These are phyloP conservation scores for Polytrichum commune DNA, from an alignment of 225 moss, liverwort and hornwort species.

Conservation along the genomic window DNA sequence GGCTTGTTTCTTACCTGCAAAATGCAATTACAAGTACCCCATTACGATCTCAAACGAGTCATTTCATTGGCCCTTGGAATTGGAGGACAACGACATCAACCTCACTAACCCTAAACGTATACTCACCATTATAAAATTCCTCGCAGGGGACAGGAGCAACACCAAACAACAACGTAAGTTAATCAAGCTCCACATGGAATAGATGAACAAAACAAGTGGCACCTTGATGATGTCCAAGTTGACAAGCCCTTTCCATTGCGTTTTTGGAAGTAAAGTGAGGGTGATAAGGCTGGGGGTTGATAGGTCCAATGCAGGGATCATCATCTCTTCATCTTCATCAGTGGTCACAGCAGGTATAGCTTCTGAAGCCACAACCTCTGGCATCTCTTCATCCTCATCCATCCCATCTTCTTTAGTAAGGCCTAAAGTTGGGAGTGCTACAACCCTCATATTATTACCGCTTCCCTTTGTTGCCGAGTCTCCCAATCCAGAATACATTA, in stretches of 20 bases:
- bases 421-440: conserved; percentile 76
- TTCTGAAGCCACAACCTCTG: conserved; percentile 6
- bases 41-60: too few relatives aligned
- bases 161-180: background rate
- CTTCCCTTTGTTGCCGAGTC: conserved; percentile 41
- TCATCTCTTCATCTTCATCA: conserved; percentile 28
- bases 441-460: conserved; percentile 47
- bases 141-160: background rate
- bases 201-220: background rate
- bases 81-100: too few relatives aligned
- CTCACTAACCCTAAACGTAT: too few relatives aligned
- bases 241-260: conserved; percentile 85
- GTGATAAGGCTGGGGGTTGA: conserved; percentile 73
- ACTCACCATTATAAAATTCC: too few relatives aligned
- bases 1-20: conserved; percentile 87
- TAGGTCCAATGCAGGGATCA: conserved; percentile 9
- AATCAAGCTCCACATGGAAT: too few relatives aligned
- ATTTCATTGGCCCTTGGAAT: too few relatives aligned
- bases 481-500: conserved; percentile 73
- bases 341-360: conserved; percentile 7
- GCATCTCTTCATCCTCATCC: conserved; percentile 30
- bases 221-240: conserved; percentile 86
- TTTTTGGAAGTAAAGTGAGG: conserved; percentile 75
- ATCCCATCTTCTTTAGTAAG: conserved; percentile 38
- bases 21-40: background rate